Evolutionary conservation across 805 yeast species (phyloP), one percentile per base, ranked within the genome.

Genomic region (Wickerhamiella azymoides): DNA sequence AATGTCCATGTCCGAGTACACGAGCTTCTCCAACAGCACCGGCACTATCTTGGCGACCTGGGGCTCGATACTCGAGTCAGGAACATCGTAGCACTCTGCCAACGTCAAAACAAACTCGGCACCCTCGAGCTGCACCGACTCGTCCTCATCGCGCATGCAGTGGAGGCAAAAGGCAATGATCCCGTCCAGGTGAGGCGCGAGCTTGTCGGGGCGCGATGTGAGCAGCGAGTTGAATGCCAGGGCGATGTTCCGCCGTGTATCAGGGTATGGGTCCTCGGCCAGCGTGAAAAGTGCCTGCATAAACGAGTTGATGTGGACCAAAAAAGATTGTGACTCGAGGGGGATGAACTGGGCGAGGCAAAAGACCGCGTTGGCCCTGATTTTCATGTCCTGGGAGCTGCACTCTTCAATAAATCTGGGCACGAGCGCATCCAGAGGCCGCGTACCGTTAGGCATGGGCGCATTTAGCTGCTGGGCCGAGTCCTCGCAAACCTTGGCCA

Each of bases 401-500:
- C 72, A 59, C 39, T 83, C 67, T 45, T 69, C 64, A 39, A 86
- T 63, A 45, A 86, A 75, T 45, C 73, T 71, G 13, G 83, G 80
- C 21, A 84, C 70, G 67, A 89, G 68, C 48, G 70, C 72, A 45
- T 74, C 76, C 51, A 81, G 65, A 0, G 95, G 94, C 46, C 77
- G 65, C 40, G 47, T 47, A 33, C 51, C 47, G 47, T 74, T 72
- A 4, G 83, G 81, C 62, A 76, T 74, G 48, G 77, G 81, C 42
- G 69, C 62, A 57, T 84, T 86, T 48, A 92, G 71, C 32, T 72
- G 63, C 39, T 67, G 66, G 8, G 78, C 76, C 24, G 84, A 76
- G 59, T 92, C 98, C 60, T 92, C 98, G 67, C 95, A 84, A 43
- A 92, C 81, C 61, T 88, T 85, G 33, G 81, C 70, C 49, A 92